Percentiles rank a stretch among this genome's conserved stretches.
Conservation (phyloP, 345 rosid species). For the Aegle marmelos region DNA sequence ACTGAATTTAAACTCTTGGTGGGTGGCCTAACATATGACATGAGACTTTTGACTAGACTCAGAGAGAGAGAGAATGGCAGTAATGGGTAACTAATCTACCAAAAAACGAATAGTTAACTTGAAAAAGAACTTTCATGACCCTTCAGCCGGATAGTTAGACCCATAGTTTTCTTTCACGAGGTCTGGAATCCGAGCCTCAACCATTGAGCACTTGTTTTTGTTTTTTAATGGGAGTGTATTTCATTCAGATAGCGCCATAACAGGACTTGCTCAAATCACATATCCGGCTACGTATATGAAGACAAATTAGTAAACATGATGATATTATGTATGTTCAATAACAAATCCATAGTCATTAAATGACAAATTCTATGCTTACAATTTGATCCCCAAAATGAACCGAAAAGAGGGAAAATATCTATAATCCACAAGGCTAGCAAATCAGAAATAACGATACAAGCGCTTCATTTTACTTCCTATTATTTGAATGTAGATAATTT, state of each 20-base stretch:
- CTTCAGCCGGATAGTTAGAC: neutral
- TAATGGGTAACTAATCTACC: slow-evolving; percentile 24
- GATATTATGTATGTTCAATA: neutral
- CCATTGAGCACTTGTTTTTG: neutral
- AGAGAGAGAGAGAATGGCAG: neutral
- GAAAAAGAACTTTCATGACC: neutral
- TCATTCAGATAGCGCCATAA: neutral
- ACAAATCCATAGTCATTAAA: neutral
- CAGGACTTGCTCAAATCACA: too few species aligned
- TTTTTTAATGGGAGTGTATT: neutral
- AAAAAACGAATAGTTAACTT: neutral
- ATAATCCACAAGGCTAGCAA: neutral
- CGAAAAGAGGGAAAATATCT: neutral
- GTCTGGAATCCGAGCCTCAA: neutral
- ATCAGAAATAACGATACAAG: slow-evolving; percentile 1
- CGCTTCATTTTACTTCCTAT: slow-evolving; percentile 4
- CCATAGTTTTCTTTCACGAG: neutral
- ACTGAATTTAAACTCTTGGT: slow-evolving; percentile 16
- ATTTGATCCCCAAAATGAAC: neutral
- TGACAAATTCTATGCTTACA: neutral
- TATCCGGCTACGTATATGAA: neutral
- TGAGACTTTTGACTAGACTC: slow-evolving; percentile 8
- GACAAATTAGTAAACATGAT: neutral
- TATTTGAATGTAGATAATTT: neutral
- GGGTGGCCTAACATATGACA: slow-evolving; percentile 34